These are phyloP conservation scores for Mycena capillaripes DNA, from an alignment of 768 basidiomycete species.

Conservation along the genomic window DNA sequence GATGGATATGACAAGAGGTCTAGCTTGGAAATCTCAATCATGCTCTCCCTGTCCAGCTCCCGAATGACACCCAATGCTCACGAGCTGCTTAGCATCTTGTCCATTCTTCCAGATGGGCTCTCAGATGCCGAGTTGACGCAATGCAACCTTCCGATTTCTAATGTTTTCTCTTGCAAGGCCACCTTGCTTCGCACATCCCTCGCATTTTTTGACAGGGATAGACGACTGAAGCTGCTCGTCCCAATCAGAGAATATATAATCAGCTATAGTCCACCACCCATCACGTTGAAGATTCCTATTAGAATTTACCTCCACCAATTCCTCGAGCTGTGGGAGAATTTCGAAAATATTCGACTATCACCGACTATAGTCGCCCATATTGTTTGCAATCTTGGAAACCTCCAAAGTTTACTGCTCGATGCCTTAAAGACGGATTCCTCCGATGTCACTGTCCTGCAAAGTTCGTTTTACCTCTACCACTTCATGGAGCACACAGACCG, in stretches of 20 bases:
- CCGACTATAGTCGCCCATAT: background rate
- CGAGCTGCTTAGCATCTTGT: slow-evolving; percentile 1
- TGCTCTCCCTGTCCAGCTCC: slow-evolving; percentile 1
- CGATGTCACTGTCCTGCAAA: background rate
- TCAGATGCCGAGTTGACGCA: slow-evolving; percentile 12
- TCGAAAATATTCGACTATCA: background rate
- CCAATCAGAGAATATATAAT: slow-evolving; percentile 9
- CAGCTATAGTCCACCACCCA: background rate
- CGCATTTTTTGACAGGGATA: background rate
- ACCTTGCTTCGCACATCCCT: slow-evolving; percentile 7
- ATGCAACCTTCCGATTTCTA: background rate
- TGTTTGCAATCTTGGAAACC: background rate
- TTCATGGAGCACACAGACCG: background rate
- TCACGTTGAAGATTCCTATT: background rate
- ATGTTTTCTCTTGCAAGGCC: background rate
- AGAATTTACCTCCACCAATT: background rate
- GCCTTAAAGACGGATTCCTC: background rate
- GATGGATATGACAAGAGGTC: slow-evolving; percentile 23
- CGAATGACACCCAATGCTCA: slow-evolving; percentile 4
- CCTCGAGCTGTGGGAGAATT: background rate
- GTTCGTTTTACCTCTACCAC: background rate
- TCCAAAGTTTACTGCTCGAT: background rate
- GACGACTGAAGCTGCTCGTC: background rate
- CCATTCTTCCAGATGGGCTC: slow-evolving; percentile 17
- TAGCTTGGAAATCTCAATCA: slow-evolving; percentile 8